Evolutionary conservation across 208 protist genomes (phyloP), one percentile per base, ranked within the genome.

Genomic region (Trypanosoma cruzi): DNA sequence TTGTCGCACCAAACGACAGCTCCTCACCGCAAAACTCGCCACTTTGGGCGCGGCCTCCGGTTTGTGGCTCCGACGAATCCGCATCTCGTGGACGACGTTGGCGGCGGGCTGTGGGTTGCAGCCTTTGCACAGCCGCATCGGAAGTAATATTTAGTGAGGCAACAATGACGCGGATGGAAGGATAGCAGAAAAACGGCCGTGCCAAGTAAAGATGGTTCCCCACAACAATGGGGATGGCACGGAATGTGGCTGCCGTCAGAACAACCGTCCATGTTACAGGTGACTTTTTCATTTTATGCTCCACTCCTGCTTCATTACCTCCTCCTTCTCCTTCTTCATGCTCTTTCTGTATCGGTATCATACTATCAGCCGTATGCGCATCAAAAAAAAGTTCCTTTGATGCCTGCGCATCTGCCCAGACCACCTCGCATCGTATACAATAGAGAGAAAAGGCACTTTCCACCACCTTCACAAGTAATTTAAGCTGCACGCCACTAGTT

Each of bases 141-240:
- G 81, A 79, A 6, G 85, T 91, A 46, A 94, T 73, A 58, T 76
- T 83, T 59, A 91, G 82, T 24, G 75, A 84, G 29, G 83, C 60
- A 26, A 94, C 64, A 24, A 94, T 80, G 1, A 65, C 18, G 8
- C 49, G 60, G 32, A 64, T 6, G 14, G 60, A 26, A 29, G 80
- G 64, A 49, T 79, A 85, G 31, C 79, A 72, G 42, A 80, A 81
- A 62, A 88, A 91, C 0, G 85, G 85, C 1, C 64, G n/a, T 4
- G 74, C 71, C 8, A 91, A 36, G 70, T 89, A 94, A 11, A 94
- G n/a, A 55, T 78, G 71, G 37, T 81, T 64, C 18, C 78, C 77
- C 8, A 82, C 66, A 28, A 49, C 7, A 20, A 89, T 32, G 2
- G 74, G 70, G 13, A 75, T 65, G 31, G 79, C 64, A 37, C 64